Evolutionary conservation across 495 filamentous ascomycete genomes (phyloP), one percentile per base, ranked within the genome.

Genomic region (Gamarada debralockiae): DNA sequence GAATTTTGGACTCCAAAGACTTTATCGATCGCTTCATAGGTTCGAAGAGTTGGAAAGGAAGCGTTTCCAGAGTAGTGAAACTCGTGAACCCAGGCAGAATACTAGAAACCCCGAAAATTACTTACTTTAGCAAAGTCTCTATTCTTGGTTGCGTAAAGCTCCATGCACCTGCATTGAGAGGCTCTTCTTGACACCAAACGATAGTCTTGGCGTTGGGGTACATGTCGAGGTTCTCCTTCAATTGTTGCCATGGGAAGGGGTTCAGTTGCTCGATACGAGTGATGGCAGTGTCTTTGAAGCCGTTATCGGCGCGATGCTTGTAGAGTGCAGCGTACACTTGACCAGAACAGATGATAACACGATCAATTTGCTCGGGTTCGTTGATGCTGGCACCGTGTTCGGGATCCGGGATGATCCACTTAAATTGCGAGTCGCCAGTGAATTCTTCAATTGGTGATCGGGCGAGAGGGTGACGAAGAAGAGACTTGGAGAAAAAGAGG

Each of bases 151-250:
- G 93, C 27, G 84, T 86, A 78, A 89, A 97, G 67, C 81, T 87
- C 93, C 93, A 98, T 34, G 85, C 86, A 65, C 93, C 93, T 14
- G 93, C 93, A 65, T 98, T 98, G 48, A 98, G 80, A 29, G 93
- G 93, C 74, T 98, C 93, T 72, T 98, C 93, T 74, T 98, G 93
- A 53, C 77, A 80, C 90, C 90, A 98, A 52, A 97, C 89, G 54
- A 98, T 92, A 56, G 90, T 88, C 77, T 95, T 86, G 65, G 93
- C 90, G 67, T 97, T 97, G 68, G 91, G 87, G 74, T 98, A 98
- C 72, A 71, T 80, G 74, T 98, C 91, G 25, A 98, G 77, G 77
- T 97, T 97, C 67, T 97, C 92, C 70, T 85, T 84, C 39, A 98
- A 82, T 74, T 92, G 89, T 59, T 88, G 85, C 92, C 93, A 98